Base-by-base conservation (phyloP, 1,139 yeast genomes). In the Arxiozyma telluris region DNA sequence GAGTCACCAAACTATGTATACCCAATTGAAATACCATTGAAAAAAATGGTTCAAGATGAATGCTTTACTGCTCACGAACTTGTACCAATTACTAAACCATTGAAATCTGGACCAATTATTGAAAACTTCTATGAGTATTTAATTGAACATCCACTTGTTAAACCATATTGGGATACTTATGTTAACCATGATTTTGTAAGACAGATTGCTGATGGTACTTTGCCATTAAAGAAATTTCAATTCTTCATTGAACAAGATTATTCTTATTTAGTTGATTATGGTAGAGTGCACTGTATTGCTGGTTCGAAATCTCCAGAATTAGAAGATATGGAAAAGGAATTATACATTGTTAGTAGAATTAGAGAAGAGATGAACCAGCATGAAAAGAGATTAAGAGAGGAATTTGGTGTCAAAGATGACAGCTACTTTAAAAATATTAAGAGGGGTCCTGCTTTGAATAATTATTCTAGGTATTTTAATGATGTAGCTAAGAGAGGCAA, bases 161-260 rank as follows among this genome's bases (percentile, higher is more conserved):
- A 66, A 27, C 71, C 73, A 1, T 65, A 71, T 47, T 87, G 95
- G 95, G 64, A 72, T 2, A 60, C 60, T 15, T 87, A 85, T 62
- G 73, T 76, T n/a, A 65, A 78, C 53, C 95, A 87, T 65, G 78
- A 76, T 15, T 87, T 87, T 66, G 78, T 86, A 17, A 61, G 69
- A 51, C 67, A 71, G 47, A 64, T 86, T 23, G 85, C 85, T 1
- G 65, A 72, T 27, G 80, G 81, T 49, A 64, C 76, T 1, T 71
- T 87, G 42, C 77, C 79, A 1, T 67, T 74, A 44, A 70, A 73
- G 17, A 73, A 74, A 46, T 86, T 86, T 67, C 70, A 77, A 47
- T 77, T 78, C 61, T 87, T 75, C 61, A 72, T 86, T 58, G 77
- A 77, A 57, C 95, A 87, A 64, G 94, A 87, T 65, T 84, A 82